Evolutionary conservation across 1,284 basidiomycete genomes (phyloP).

Genomic region (Xerocomus minutiporus): DNA sequence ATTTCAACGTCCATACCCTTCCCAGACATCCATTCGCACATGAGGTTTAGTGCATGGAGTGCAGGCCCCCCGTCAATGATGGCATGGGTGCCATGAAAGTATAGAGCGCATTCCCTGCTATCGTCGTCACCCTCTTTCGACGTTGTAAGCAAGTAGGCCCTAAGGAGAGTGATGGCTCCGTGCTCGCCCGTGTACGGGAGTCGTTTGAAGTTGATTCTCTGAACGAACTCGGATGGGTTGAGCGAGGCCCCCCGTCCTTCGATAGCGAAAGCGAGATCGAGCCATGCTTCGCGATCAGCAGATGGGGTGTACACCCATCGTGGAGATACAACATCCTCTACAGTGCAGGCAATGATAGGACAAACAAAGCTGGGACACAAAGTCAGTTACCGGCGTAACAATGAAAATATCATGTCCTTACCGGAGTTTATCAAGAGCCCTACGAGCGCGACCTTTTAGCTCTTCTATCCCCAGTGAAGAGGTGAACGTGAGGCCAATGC

Average conservation of each 20-base stretch:
- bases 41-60: constrained; percentile 18
- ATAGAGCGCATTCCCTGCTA: constrained; percentile 15
- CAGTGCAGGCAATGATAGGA: constrained; percentile 18
- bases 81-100: constrained; percentile 17
- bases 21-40: constrained; percentile 26
- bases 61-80: constrained; percentile 19
- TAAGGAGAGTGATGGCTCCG: constrained; percentile 9
- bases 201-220: constrained; percentile 13
- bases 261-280: constrained; percentile 17
- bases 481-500: constrained; percentile 15
- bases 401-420: neutral
- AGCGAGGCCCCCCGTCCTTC: constrained; percentile 19
- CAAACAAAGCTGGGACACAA: constrained; percentile 15
- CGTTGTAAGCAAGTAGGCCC: constrained; percentile 16
- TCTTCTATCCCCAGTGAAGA: constrained; percentile 9
- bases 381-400: neutral
- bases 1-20: constrained; percentile 15
- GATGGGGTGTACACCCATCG: constrained; percentile 22
- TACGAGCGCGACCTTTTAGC: constrained; percentile 10
- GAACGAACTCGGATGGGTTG: constrained; percentile 15
- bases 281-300: constrained; percentile 19
- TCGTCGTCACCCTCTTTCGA: neutral
- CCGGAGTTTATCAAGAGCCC: constrained; percentile 21
- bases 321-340: constrained; percentile 12
- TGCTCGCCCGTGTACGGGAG: constrained; percentile 15